Evolutionary conservation across 2,329 filamentous ascomycete genomes (phyloP), one percentile per base, ranked within the genome.

Genomic region (Biscogniauxia marginata): DNA sequence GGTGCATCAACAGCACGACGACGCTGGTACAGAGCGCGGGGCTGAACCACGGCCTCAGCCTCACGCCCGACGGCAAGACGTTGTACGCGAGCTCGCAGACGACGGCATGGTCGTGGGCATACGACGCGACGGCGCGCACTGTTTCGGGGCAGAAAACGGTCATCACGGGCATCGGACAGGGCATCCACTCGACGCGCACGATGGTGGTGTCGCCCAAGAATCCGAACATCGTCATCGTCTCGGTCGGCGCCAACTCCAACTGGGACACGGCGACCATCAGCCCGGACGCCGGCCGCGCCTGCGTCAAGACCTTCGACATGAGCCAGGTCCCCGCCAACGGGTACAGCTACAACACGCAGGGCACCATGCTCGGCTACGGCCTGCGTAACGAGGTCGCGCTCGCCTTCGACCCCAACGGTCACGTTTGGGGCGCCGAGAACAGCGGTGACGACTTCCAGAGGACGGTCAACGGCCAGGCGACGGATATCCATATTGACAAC

Each of bases 311-410:
- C 3, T 71, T 71, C 44, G 65, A 70, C 47, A 46, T 71, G 4
- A 67, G 53, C 57, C 13, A 61, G 55, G 52, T 58, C 4, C 54
- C 70, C 20, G 52, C 57, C 39, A 63, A 49, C 3, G 67, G 72
- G 3, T 73, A 73, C 62, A 71, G 76, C 50, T 79, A 74, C 22
- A 77, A 81, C 50, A 57, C 70, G 77, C 13, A 73, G 18, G 68
- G 68, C 2, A 66, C 54, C 2, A 57, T 67, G 18, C 45, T 67
- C 7, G 68, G 82, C 1, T 87, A 84, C 79, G 84, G 85, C 21
- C 75, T 88, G 13, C 77, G 85, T n/a, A 89, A 89, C 65, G 83
- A 83, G 11, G 84, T 88, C 4, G 85, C 85, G 0, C 53, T 70
- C 20, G 61, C 64, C 1, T 70, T 69, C 44, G 68, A 70, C 53